Conservation (phyloP, 768 basidiomycete species). For the Tylopilus vinaceipallidus region DNA sequence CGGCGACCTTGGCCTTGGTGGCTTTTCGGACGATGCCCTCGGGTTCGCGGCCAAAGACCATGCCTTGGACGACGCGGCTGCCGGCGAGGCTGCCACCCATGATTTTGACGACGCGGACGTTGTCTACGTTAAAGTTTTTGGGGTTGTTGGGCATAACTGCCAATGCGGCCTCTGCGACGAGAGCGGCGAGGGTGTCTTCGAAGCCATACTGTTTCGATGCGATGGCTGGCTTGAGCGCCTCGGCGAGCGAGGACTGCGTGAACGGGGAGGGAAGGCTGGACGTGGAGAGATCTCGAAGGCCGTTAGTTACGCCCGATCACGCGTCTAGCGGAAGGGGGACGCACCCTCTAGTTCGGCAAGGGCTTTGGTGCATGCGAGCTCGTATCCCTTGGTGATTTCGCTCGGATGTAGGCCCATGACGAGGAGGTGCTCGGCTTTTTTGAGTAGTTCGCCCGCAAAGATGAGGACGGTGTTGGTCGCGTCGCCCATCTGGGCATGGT, state of each 20-base stretch:
- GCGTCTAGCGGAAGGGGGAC: conserved; percentile 42
- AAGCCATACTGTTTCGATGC: conserved; percentile 97
- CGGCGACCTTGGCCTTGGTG: conserved; percentile 86
- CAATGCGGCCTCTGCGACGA: conserved; percentile 92
- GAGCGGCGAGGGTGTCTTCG: conserved; percentile 74
- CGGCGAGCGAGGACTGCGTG: conserved; percentile 63
- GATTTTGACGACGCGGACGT: conserved; percentile 97
- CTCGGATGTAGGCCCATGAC: conserved; percentile 97
- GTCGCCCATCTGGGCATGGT: conserved; percentile 85
- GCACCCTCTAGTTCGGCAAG: conserved; percentile 86
- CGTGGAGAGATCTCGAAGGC: conserved; percentile 59
- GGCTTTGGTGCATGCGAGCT: conserved; percentile 82
- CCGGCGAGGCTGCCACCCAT: conserved; percentile 87
- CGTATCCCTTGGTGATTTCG: conserved; percentile 93
- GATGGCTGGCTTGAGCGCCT: conserved; percentile 86
- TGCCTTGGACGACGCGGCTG: conserved; percentile 90
- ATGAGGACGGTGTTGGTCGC: conserved; percentile 95
- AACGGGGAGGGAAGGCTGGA: conserved; percentile 70
- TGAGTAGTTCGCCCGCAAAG: conserved; percentile 91
- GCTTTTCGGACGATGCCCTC: conserved; percentile 88
- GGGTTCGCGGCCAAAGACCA: conserved; percentile 97
- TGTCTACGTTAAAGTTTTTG: conserved; percentile 96
- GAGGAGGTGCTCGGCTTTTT: conserved; percentile 88
- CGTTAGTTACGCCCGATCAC: conserved; percentile 13
- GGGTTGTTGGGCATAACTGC: conserved; percentile 87